phyloP scores from a whole-genome alignment of 805 yeast genomes.

The Candida ponderosae region DNA sequence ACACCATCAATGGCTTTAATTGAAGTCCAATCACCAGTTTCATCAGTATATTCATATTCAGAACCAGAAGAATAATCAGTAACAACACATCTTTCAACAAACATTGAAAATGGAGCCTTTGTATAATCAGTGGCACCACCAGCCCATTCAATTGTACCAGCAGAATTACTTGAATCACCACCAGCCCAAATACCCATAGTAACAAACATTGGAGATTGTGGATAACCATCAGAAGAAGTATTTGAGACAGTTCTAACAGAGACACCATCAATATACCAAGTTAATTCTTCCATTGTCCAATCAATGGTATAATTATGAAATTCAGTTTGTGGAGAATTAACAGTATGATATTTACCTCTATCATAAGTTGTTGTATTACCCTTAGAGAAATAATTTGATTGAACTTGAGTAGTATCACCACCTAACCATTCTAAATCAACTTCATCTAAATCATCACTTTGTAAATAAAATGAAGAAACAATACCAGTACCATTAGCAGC shows the following conservation, averaged over 20 bases:
- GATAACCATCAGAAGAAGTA: slow-evolving; percentile 60
- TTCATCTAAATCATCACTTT: slow-evolving; percentile 82
- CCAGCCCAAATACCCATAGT: slow-evolving; percentile 76
- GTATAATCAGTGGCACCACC: slow-evolving; percentile 66
- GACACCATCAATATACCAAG: slow-evolving; percentile 69
- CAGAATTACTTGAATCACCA: slow-evolving; percentile 57
- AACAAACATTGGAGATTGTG: slow-evolving; percentile 83
- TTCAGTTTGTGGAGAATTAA: slow-evolving; percentile 44
- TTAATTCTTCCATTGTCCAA: slow-evolving; percentile 61
- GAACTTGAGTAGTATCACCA: slow-evolving; percentile 65
- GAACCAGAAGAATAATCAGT: slow-evolving; percentile 63
- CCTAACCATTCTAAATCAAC: slow-evolving; percentile 88
- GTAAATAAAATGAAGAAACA: slow-evolving; percentile 73
- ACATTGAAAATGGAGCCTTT: slow-evolving; percentile 62
- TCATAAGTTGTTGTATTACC: slow-evolving; percentile 74
- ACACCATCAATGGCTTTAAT: slow-evolving; percentile 49
- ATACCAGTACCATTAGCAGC: slow-evolving; percentile 78
- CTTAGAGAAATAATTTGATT: slow-evolving; percentile 74
- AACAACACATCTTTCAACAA: slow-evolving; percentile 50
- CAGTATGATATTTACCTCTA: slow-evolving; percentile 67
- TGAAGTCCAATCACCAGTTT: slow-evolving; percentile 52
- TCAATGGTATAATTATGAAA: slow-evolving; percentile 79
- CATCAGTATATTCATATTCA: slow-evolving; percentile 46
- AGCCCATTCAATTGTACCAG: slow-evolving; percentile 77
- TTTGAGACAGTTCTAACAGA: slow-evolving; percentile 56